Evolutionary conservation across 176 grass and related monocot species (phyloP).

Genomic region (Avena atlantica): DNA sequence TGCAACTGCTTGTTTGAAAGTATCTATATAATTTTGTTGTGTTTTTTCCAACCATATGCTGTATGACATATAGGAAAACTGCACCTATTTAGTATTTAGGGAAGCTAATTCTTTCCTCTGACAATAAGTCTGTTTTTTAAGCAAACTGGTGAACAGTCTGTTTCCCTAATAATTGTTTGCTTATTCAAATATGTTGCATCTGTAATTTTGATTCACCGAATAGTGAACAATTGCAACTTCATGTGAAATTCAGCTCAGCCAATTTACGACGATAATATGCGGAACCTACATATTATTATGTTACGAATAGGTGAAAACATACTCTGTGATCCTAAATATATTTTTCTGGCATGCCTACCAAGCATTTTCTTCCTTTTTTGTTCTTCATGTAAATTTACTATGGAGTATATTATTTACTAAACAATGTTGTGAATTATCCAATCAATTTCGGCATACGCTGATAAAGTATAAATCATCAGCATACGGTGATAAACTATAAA

Average conservation of each 20-base stretch:
- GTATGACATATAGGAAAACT: conserved; percentile 9
- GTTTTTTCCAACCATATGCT: conserved; percentile 8
- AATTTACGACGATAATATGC: not conserved
- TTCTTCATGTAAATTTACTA: no score
- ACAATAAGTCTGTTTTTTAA: conserved; percentile 1
- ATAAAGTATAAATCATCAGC: no score
- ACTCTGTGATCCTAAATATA: conserved; percentile 57
- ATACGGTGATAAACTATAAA: no score
- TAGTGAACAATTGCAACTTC: no score
- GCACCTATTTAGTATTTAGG: not conserved
- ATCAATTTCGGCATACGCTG: no score
- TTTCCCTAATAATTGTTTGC: no score
- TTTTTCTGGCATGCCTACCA: no score
- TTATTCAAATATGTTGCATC: no score
- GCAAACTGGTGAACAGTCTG: not conserved
- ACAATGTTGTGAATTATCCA: no score
- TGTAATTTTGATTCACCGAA: no score
- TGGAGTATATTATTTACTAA: no score
- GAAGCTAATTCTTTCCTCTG: not conserved
- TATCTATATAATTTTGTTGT: not conserved
- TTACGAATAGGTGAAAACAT: conserved; percentile 67
- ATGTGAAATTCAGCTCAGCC: not conserved
- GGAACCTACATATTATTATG: conserved; percentile 29
- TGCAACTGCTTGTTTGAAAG: conserved; percentile 16
- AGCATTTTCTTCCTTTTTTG: no score